phyloP scores from a whole-genome alignment of 1,139 yeast genomes.

The Ashbya aceris region DNA sequence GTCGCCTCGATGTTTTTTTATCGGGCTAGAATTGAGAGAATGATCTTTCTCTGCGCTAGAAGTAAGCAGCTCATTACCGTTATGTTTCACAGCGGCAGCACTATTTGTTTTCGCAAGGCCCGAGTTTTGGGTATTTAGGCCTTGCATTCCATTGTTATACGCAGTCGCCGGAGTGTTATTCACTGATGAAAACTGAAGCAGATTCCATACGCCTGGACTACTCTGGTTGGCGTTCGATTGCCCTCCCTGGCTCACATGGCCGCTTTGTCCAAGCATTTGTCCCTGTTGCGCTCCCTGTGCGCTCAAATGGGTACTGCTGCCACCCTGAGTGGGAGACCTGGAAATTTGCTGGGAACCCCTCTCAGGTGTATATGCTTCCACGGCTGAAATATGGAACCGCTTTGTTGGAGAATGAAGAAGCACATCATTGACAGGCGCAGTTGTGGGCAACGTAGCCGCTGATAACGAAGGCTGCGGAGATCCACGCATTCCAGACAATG shows the following conservation, averaged over 20 bases:
- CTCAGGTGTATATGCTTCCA: constrained; percentile 80
- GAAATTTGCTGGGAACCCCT: constrained; percentile 45
- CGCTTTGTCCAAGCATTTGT: constrained; percentile 1
- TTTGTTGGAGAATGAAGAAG: constrained; percentile 34
- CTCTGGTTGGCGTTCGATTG: constrained; percentile 12
- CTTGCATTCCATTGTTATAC: constrained; percentile 1
- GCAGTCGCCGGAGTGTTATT: constrained; percentile 27
- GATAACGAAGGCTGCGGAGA: constrained; percentile 7
- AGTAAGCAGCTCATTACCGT: not conserved
- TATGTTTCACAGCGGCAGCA: not conserved
- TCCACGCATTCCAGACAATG: constrained; percentile 1
- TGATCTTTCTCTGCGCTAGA: constrained; percentile 6
- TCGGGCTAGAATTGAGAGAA: constrained; percentile 14
- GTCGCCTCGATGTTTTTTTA: constrained; percentile 12
- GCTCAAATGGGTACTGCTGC: not conserved
- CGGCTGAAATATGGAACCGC: constrained; percentile 45
- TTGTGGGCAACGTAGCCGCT: constrained; percentile 12
- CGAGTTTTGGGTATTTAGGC: not conserved
- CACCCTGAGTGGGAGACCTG: constrained; percentile 15
- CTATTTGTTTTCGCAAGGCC: not conserved
- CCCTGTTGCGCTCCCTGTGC: not conserved
- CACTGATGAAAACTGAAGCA: constrained; percentile 61
- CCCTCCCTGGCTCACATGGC: constrained; percentile 7
- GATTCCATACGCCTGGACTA: constrained; percentile 73
- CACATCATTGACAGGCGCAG: constrained; percentile 23